Evolutionary conservation across 2,329 filamentous ascomycete species (phyloP).

Genomic region (Thielaviopsis ethacetica): DNA sequence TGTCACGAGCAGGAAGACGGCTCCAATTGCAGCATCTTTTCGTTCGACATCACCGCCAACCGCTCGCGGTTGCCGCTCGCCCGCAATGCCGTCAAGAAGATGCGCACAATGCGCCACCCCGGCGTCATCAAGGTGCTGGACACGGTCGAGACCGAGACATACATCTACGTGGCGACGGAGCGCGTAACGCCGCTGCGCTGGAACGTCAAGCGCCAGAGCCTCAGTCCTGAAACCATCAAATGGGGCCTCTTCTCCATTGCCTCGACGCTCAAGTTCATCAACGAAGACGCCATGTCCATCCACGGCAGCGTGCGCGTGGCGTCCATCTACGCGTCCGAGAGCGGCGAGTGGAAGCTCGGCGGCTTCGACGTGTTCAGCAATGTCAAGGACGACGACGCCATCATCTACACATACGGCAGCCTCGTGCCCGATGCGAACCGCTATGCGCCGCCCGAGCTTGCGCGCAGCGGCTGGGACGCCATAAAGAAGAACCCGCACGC

Average conservation of each 20-base stretch:
- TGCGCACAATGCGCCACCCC: conserved; percentile 82
- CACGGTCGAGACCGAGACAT: conserved; percentile 86
- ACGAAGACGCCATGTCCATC: conserved; percentile 79
- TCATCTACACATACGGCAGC: conserved; percentile 86
- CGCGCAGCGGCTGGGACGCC: conserved; percentile 74
- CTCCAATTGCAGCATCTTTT: conserved; percentile 89
- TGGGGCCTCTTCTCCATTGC: conserved; percentile 86
- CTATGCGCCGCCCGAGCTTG: conserved; percentile 77
- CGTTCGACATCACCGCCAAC: conserved; percentile 75
- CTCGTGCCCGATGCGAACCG: conserved; percentile 69
- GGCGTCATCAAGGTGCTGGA: conserved; percentile 90
- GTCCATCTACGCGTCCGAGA: conserved; percentile 85
- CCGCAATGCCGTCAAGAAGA: conserved; percentile 84
- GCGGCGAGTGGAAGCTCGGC: conserved; percentile 92
- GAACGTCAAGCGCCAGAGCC: conserved; percentile 75
- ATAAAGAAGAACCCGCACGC: conserved; percentile 70
- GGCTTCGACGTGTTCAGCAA: conserved; percentile 90
- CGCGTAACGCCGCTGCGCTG: conserved; percentile 72
- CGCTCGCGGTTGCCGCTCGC: conserved; percentile 71
- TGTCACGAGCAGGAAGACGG: conserved; percentile 57
- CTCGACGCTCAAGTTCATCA: conserved; percentile 89
- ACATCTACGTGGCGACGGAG: conserved; percentile 94
- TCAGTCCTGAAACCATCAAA: conserved; percentile 86
- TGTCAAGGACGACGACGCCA: conserved; percentile 86
- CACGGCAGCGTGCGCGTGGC: conserved; percentile 75